These are phyloP conservation scores for Capronia coronata DNA, from an alignment of 2,329 filamentous ascomycete species.

Conservation along the genomic window DNA sequence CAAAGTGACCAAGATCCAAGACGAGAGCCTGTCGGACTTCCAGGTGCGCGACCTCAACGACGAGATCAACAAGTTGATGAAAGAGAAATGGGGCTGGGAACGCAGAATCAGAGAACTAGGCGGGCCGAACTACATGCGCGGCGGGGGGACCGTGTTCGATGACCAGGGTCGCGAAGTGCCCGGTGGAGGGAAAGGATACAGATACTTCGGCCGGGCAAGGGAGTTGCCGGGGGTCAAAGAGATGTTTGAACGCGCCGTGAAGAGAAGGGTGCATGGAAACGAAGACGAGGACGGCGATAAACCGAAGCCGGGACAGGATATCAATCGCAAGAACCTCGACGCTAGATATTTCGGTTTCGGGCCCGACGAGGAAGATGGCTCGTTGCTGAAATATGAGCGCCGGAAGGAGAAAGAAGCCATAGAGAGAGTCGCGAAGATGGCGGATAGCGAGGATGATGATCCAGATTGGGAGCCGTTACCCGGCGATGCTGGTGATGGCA, in stretches of 20 bases:
- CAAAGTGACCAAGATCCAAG: conserved; percentile 95
- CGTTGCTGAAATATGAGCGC: conserved; percentile 70
- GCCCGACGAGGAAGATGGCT: conserved; percentile 81
- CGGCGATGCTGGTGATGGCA: conserved; percentile 76
- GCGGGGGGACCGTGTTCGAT: conserved; percentile 63
- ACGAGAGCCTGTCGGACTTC: conserved; percentile 83
- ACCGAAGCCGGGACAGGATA: conserved; percentile 25
- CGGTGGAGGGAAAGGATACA: conserved; percentile 77
- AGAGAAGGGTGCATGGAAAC: conserved; percentile 57
- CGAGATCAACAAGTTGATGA: conserved; percentile 98
- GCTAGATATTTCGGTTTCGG: conserved; percentile 95
- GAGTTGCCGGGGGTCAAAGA: conserved; percentile 95
- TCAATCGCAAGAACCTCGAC: conserved; percentile 64
- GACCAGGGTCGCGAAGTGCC: conserved; percentile 65
- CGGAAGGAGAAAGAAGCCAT: conserved; percentile 76
- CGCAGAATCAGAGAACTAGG: conserved; percentile 89
- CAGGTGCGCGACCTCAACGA: conserved; percentile 98
- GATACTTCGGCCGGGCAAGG: conserved; percentile 83
- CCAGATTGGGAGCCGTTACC: conserved; percentile 79
- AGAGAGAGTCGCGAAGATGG: conserved; percentile 57
- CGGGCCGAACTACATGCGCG: conserved; percentile 94
- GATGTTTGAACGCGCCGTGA: conserved; percentile 73
- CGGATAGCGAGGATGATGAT: conserved; percentile 53
- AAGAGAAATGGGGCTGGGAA: conserved; percentile 99
- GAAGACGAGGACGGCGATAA: conserved; percentile 52